Evolutionary conservation across 495 filamentous ascomycete genomes (phyloP).

Genomic region (Penicillium samsonianum): DNA sequence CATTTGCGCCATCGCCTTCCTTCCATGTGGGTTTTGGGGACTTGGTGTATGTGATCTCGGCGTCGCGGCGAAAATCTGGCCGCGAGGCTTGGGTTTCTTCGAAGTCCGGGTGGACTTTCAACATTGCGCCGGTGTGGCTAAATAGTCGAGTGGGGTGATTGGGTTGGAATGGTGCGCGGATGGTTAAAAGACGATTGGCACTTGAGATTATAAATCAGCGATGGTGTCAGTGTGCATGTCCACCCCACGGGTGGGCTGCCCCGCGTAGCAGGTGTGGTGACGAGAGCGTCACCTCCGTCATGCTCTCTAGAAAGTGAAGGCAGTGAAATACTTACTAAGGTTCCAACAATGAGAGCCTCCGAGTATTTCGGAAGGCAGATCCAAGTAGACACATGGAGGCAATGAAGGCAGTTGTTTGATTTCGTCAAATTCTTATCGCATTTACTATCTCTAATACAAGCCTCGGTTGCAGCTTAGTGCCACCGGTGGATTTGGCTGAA

Average conservation of each 20-base stretch:
- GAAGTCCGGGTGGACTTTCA: constrained; percentile 62
- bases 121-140: constrained; percentile 30
- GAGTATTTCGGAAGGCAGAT: constrained; percentile 1
- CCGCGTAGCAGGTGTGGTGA: constrained; percentile 1
- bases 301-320: neutral
- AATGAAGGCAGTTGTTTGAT: neutral
- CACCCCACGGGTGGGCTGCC: too few species aligned
- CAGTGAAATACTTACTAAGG: constrained; percentile 9
- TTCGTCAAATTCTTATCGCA: neutral
- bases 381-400: constrained; percentile 3
- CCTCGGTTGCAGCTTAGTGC: neutral
- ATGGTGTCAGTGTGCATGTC: neutral
- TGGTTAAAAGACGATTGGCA: constrained; percentile 1
- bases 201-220: constrained; percentile 15
- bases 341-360: neutral
- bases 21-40: constrained; percentile 76
- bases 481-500: neutral
- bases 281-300: neutral
- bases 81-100: constrained; percentile 72
- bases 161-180: neutral
- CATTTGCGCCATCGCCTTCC: constrained; percentile 73
- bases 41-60: constrained; percentile 63
- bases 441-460: constrained; percentile 2
- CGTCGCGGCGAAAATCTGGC: constrained; percentile 58
- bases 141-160: constrained; percentile 15